Evolutionary conservation across 768 basidiomycete species (phyloP).

Genomic region (Tylopilus plumbeoviolaceoides): DNA sequence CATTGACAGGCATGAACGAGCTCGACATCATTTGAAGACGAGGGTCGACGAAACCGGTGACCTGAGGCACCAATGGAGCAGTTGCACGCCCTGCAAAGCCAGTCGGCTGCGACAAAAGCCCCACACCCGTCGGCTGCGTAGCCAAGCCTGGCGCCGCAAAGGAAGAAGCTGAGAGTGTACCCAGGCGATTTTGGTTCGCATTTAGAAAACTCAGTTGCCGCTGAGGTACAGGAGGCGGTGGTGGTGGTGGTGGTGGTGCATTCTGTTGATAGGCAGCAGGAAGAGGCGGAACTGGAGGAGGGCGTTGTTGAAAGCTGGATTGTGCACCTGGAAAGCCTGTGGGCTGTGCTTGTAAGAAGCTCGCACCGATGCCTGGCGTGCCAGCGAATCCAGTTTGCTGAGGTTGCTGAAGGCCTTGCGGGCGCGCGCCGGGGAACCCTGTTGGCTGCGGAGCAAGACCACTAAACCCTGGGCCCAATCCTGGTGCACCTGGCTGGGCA

Average conservation of each 20-base stretch:
- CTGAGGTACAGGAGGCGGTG: constrained; percentile 26
- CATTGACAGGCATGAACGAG: constrained; percentile 83
- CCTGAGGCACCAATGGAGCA: constrained; percentile 60
- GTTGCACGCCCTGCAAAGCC: constrained; percentile 49
- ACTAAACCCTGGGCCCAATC: constrained; percentile 32
- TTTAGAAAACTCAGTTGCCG: constrained; percentile 50
- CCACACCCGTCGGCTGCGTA: constrained; percentile 22
- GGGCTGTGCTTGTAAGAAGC: constrained; percentile 48
- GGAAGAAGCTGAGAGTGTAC: constrained; percentile 24
- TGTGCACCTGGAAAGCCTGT: constrained; percentile 42
- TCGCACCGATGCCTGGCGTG: constrained; percentile 23
- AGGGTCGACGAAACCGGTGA: constrained; percentile 81
- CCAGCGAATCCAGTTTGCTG: constrained; percentile 45
- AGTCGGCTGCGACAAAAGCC: constrained; percentile 26
- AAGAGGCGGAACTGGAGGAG: constrained; percentile 58
- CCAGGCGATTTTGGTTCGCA: constrained; percentile 48
- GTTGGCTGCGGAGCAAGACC: constrained; percentile 61
- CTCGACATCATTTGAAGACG: constrained; percentile 85
- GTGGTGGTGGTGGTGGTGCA: constrained; percentile 36
- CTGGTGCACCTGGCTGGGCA: constrained; percentile 22
- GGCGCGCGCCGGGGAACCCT: constrained; percentile 40
- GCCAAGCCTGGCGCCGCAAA: constrained; percentile 11
- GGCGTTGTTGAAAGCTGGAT: constrained; percentile 33
- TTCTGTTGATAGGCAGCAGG: constrained; percentile 59
- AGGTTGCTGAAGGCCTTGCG: constrained; percentile 38